Conservation (phyloP, 2,329 filamentous ascomycete species). For the Pseudocercospora macadamiae region DNA sequence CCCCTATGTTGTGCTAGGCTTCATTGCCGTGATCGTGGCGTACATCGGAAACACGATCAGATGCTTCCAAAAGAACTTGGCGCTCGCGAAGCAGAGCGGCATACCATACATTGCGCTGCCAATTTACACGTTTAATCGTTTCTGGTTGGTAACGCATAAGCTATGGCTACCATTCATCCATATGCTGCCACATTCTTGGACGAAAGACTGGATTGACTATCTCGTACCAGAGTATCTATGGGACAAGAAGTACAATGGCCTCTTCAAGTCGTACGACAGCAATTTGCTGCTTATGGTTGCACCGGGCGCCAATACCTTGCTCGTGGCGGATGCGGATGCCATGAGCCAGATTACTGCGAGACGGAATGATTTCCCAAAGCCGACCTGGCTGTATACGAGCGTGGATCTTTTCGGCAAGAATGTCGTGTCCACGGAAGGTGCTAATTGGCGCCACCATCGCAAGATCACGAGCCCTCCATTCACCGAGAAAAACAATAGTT, state of each 20-base stretch:
- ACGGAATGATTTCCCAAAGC: constrained; percentile 73
- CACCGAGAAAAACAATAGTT: constrained; percentile 72
- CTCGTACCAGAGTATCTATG: constrained; percentile 65
- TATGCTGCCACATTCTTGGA: constrained; percentile 58
- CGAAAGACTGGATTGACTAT: constrained; percentile 62
- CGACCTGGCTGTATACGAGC: constrained; percentile 60
- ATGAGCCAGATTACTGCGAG: constrained; percentile 67
- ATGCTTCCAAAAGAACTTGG: constrained; percentile 45
- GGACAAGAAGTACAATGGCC: constrained; percentile 53
- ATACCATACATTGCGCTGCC: constrained; percentile 49
- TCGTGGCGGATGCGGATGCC: constrained; percentile 65
- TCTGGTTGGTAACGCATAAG: constrained; percentile 60
- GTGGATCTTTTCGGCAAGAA: constrained; percentile 72
- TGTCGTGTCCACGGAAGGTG: constrained; percentile 70
- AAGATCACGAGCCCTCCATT: constrained; percentile 73
- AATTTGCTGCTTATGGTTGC: constrained; percentile 69
- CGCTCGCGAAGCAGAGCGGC: constrained; percentile 50
- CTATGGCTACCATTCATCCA: constrained; percentile 61
- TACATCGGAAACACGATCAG: constrained; percentile 42
- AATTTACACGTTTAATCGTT: constrained; percentile 52
- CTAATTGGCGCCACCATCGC: constrained; percentile 71
- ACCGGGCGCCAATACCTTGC: constrained; percentile 57
- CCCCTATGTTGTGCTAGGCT: constrained; percentile 33
- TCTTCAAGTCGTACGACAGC: constrained; percentile 60
- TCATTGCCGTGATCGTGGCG: constrained; percentile 37